Evolutionary conservation across 768 basidiomycete genomes (phyloP).

Genomic region (Serendipita indica): DNA sequence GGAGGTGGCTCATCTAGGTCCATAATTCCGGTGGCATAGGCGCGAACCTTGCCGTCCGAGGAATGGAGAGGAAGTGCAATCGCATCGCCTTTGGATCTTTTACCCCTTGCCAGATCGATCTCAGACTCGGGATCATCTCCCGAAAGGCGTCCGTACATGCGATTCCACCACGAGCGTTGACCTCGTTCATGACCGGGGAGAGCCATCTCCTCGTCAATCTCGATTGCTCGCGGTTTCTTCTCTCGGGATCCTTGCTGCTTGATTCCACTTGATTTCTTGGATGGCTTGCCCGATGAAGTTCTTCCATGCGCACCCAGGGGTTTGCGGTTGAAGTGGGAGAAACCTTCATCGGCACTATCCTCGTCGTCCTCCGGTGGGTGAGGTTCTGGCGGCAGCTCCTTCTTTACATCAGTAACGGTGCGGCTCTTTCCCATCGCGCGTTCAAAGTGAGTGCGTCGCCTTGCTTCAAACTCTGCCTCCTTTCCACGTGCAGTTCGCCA

Average conservation of each 20-base stretch:
- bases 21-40: conserved; percentile 6
- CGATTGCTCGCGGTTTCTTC: not conserved
- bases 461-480: conserved; percentile 35
- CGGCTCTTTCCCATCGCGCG: conserved; percentile 21
- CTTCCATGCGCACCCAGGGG: conserved; percentile 9
- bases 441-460: conserved; percentile 28
- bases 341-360: conserved; percentile 9
- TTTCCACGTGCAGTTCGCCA: conserved; percentile 36
- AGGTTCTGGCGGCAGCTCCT: conserved; percentile 1
- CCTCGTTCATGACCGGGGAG: conserved; percentile 17
- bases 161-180: conserved; percentile 44
- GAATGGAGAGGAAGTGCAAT: conserved; percentile 12
- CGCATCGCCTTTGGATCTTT: not conserved
- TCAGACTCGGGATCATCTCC: conserved; percentile 20
- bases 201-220: conserved; percentile 13
- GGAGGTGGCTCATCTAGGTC: conserved; percentile 11
- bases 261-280: conserved; percentile 24
- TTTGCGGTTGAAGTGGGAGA: not conserved
- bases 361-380: conserved; percentile 9
- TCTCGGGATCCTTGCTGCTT: not conserved
- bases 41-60: conserved; percentile 11
- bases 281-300: conserved; percentile 15
- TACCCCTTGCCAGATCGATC: conserved; percentile 17
- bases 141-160: conserved; percentile 37
- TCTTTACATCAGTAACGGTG: conserved; percentile 11